Base-by-base conservation (phyloP, 495 filamentous ascomycete species). In the Penicillium tannophilum region DNA sequence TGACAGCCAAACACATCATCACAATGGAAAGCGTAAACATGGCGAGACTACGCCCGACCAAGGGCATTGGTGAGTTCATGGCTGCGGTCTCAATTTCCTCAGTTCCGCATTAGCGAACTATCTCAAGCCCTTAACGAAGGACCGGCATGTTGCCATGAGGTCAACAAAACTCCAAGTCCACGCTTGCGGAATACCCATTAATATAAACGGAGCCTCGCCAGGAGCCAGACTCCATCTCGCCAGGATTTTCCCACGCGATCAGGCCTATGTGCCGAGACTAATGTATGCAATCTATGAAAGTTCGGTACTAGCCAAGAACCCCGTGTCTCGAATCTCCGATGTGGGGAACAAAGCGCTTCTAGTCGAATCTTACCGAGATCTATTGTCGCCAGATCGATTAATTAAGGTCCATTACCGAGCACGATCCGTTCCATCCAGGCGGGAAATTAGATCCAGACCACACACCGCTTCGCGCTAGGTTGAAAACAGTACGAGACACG, bases 21-120 rank as follows among this genome's bases (percentile, higher is more conserved):
- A 71, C 54, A 14, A 58, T 55, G 1, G 56, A 51, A 2, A 63
- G 47, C n/a, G 62, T 39, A 44, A 70, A 62, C 16, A 72, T 66
- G 11, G 59, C 56, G 23, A 59, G 26, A 31, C 49, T 53, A 28
- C 20, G 56, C 23, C 56, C 56, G 28, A 36, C 56, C n/a, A 58
- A 28, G 35, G 55, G 55, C 46, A 56, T 41, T 36, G 26, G 26
- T 41, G 43, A 41, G 6, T 46, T 24, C 43, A 56, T 48, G 14
- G 24, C 44, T 41, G 49, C 19, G 31, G 12, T 31, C 49, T 31
- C 28, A n/a, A 1, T 10, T 19, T 16, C 17, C 30, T 31, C 28
- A n/a, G 4, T 10, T 19, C 16, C 17, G 24, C 17, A 10, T 26
- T 7, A 36, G 12, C 33, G 33, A 36, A 17, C n/a, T 4, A 41